These are phyloP conservation scores for Leccinellum albellum DNA, from an alignment of 768 basidiomycete species.

Conservation along the genomic window DNA sequence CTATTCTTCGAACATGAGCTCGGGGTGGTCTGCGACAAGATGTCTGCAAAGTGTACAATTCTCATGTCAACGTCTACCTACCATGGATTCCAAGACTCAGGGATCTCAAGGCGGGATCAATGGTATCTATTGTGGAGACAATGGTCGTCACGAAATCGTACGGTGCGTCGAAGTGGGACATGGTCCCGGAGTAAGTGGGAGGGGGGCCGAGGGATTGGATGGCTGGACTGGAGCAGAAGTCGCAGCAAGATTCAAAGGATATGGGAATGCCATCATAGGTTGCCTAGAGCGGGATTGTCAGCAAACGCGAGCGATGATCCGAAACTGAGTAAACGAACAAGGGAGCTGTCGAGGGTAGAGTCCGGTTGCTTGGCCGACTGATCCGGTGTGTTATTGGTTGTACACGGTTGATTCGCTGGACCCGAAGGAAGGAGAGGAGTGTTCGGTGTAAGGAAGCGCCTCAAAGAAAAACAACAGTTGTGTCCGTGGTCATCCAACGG, in stretches of 20 bases:
- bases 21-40: constrained; percentile 54
- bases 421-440: not conserved
- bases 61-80: constrained; percentile 29
- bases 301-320: not conserved
- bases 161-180: constrained; percentile 12
- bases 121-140: constrained; percentile 47
- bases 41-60: constrained; percentile 5
- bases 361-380: constrained; percentile 5
- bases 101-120: constrained; percentile 51
- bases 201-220: constrained; percentile 30
- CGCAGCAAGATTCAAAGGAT: constrained; percentile 41
- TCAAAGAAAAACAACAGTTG: constrained; percentile 21
- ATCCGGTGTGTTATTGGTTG: not conserved
- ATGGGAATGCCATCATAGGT: constrained; percentile 19
- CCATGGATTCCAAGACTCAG: constrained; percentile 73
- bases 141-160: constrained; percentile 50
- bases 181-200: constrained; percentile 39
- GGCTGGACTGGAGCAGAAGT: constrained; percentile 35
- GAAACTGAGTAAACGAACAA: constrained; percentile 7
- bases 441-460: constrained; percentile 15
- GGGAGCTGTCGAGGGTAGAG: not conserved
- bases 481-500: constrained; percentile 23
- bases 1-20: constrained; percentile 64
- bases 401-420: not conserved
- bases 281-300: constrained; percentile 7